Evolutionary conservation across 306 rosid genomes (phyloP), one percentile per base, ranked within the genome.

Genomic region (Echinosophora koreensis): DNA sequence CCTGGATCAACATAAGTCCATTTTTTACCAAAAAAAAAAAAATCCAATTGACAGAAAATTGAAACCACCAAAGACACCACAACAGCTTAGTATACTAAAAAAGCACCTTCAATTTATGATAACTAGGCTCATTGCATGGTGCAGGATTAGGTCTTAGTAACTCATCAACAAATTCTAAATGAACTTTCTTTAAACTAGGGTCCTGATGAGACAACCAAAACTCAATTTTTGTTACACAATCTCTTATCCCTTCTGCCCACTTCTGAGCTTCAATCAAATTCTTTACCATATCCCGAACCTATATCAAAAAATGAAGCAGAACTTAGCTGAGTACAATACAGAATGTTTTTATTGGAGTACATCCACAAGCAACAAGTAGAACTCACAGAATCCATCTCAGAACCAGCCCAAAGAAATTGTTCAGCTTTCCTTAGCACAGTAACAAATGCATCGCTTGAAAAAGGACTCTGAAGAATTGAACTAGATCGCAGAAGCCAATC

Each of bases 361-460:
- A 71, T 71, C 51, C 27, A 49, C 56, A 57, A 77, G 78, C 42
- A 79, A 77, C 63, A 76, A 37, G 55, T 34, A 61, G 80, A 74
- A 88, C 97, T 88, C 80, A 95, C 98, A 71, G 86, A 82, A 87
- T 95, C 91, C 97, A 92, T 90, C 88, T 95, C 98, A 14, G 91
- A 85, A 81, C 98, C 97, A 82, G 96, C 98, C 98, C 98, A 95
- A 64, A 95, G 87, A 84, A 92, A 92, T 80, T 95, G 98, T 76
- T 95, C 97, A 81, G 98, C 93, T 80, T 89, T 88, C 86, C 82
- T 90, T 77, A 92, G 72, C 39, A 83, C 82, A 61, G 86, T 60
- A 77, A 66, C 84, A 85, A 77, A 90, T 27, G 87, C 91, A 83
- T 90, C 96, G 51, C 78, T 82, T 44, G 87, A 87, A 84, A 84